Base-by-base conservation (phyloP, 2,329 filamentous ascomycete species). In the Fragosphaeria purpurea region DNA sequence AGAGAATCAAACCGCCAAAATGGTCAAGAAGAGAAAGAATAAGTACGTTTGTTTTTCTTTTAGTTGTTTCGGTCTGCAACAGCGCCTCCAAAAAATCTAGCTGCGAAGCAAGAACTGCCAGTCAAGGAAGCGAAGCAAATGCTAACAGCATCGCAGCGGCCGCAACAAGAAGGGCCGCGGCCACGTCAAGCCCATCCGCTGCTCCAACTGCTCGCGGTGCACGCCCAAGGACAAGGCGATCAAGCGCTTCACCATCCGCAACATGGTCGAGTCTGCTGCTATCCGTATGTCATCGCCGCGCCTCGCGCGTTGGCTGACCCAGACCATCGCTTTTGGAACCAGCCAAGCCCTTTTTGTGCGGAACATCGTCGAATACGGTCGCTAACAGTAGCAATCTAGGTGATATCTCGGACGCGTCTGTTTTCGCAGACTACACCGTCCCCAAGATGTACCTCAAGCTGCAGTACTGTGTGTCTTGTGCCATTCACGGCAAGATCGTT, bases 371-470 rank as follows among this genome's bases (percentile, higher is more conserved):
- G 10, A 42, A 32, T 9, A 31, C 22, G 9, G 10, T 9, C 4
- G 41, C 50, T 53, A 43, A 55, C 52, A 39, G n/a, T 5, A 2
- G 68, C 52, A 35, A n/a, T 5, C 4, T 68, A 97, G 93, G 93
- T 89, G 93, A 98, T 88, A 98, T 98, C 79, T 96, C 90, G 63
- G 93, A 98, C 74, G 93, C 94, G 69, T 97, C 93, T 69, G 93
- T 98, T 76, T 98, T 97, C 79, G 75, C 86, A 68, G 93, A 98
- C 80, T 98, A 98, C 83, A 90, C 89, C 65, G 91, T 98, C 69
- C 93, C 93, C 77, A 98, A 98, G 88, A 98, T 98, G 94, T 98
- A 98, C 88, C 82, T 98, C 78, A 98, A 98, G 86, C 86, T 98
- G 74, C 93, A 98, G 82, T 98, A 98, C 88, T 98, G 93, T 76